Base-by-base conservation (phyloP, 306 rosid genomes). In the Hippophae gyantsensis region DNA sequence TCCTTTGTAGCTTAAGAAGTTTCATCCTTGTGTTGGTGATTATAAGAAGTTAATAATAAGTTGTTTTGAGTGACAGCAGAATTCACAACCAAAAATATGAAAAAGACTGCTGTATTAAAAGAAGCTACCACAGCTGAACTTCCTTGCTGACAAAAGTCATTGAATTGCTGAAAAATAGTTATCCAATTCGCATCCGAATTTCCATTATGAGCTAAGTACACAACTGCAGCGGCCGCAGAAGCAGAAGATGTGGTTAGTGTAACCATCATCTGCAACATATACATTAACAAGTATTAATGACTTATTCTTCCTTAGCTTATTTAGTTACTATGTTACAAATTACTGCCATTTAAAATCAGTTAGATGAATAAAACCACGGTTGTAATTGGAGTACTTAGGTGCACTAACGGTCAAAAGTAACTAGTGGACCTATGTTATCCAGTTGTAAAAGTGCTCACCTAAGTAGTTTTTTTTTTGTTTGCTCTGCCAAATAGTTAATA, bases 121-220 rank as follows among this genome's bases (percentile, higher is more conserved):
- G 93, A 77, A 65, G 50, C 26, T 55, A 82, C 82, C 58, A 82
- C 76, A 57, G 79, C 81, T 60, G 62, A 53, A n/a, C 80, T 77
- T 6, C 66, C 59, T 51, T 7, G 69, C 42, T 79, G 76, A 49
- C 89, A 85, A 59, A 82, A 82, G 78, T 66, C 32, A 42, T 7
- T 43, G 73, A 27, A 79, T 8, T 77, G 79, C 56, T 50, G 63
- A 54, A 82, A 85, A 52, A 82, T 32, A 13, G 80, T 84, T 7
- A 66, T 63, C 94, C 94, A 85, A 42, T 85, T 85, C 0, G 94
- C 76, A 56, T 82, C 73, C 67, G 56, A 42, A 62, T 84, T 85
- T 49, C 94, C 94, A 60, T 85, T 85, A 11, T 85, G 94, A 27
- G 77, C 75, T 51, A 79, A 73, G 79, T 79, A 82, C 57, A 72